Conservation (phyloP, 306 rosid species). For the Malus orientalis region DNA sequence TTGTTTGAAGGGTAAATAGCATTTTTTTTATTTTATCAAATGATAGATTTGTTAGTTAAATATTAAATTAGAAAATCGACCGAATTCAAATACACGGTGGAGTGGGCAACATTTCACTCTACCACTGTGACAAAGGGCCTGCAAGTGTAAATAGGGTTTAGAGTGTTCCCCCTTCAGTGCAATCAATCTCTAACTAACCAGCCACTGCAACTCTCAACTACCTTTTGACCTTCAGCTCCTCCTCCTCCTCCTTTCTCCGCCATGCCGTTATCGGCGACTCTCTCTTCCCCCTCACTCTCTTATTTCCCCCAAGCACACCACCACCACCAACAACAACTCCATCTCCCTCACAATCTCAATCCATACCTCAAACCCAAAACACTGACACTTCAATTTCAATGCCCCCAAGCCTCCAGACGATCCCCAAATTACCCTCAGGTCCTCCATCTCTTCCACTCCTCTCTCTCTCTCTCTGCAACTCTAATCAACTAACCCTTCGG, state of each 20-base stretch:
- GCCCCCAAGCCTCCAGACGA: constrained; percentile 38
- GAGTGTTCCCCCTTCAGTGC: no score
- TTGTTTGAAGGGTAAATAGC: no score
- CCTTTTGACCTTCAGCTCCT: not conserved
- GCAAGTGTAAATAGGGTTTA: no score
- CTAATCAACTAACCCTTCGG: not conserved
- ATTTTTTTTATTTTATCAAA: no score
- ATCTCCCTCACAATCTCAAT: not conserved
- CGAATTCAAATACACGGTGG: accelerated
- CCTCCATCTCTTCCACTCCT: not conserved
- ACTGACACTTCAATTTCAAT: constrained; percentile 4
- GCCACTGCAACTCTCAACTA: not conserved
- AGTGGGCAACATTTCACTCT: no score
- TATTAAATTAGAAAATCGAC: no score
- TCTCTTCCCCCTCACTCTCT: not conserved
- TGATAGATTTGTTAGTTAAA: no score
- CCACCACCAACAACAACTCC: not conserved
- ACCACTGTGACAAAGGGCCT: no score
- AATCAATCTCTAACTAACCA: not conserved
- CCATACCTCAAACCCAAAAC: constrained; percentile 11
- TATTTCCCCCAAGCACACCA: constrained; percentile 2
- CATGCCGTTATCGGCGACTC: constrained; percentile 34
- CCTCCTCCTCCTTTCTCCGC: not conserved
- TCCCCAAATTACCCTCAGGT: constrained; percentile 43
- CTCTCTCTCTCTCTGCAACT: not conserved